These are phyloP conservation scores for Yamadazyma pseudoaaseri DNA, from an alignment of 1,139 yeast genomes.

Conservation along the genomic window DNA sequence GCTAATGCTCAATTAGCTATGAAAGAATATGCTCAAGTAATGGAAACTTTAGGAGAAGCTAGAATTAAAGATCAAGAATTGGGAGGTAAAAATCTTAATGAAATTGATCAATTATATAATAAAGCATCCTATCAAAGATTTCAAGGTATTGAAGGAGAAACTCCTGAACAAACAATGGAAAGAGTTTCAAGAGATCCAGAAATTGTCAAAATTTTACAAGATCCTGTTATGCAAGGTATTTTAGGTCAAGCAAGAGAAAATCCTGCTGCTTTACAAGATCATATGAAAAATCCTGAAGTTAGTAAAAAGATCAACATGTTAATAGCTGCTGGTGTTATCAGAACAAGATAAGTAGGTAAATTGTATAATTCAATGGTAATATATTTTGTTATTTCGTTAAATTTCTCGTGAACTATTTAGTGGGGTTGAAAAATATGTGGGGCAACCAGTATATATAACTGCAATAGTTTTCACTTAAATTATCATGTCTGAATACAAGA, in stretches of 20 bases:
- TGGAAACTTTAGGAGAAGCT: conserved; percentile 80
- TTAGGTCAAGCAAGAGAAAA: conserved; percentile 91
- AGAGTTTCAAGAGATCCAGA: conserved; percentile 94
- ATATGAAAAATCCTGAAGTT: conserved; percentile 95
- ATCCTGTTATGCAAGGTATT: conserved; percentile 96
- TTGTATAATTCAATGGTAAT: neutral
- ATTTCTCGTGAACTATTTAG: no score
- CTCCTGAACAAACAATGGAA: conserved; percentile 92
- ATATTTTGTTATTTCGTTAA: no score
- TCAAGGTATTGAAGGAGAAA: conserved; percentile 80
- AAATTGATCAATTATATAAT: conserved; percentile 78
- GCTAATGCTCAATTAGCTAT: conserved; percentile 92
- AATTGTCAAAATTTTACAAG: conserved; percentile 84
- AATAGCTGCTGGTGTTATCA: conserved; percentile 95
- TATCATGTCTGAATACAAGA: conserved; percentile 6
- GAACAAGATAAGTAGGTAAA: conserved; percentile 60
- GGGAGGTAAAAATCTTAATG: conserved; percentile 61
- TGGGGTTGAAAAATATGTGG: no score
- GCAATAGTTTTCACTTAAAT: no score
- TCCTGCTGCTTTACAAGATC: conserved; percentile 96
- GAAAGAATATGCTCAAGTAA: conserved; percentile 79
- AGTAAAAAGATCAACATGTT: conserved; percentile 84
- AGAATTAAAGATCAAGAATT: conserved; percentile 68
- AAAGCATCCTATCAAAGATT: conserved; percentile 82
- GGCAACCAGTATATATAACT: no score